These are phyloP conservation scores for Clarireedia monteithiana DNA, from an alignment of 2,329 filamentous ascomycete genomes.

Conservation along the genomic window DNA sequence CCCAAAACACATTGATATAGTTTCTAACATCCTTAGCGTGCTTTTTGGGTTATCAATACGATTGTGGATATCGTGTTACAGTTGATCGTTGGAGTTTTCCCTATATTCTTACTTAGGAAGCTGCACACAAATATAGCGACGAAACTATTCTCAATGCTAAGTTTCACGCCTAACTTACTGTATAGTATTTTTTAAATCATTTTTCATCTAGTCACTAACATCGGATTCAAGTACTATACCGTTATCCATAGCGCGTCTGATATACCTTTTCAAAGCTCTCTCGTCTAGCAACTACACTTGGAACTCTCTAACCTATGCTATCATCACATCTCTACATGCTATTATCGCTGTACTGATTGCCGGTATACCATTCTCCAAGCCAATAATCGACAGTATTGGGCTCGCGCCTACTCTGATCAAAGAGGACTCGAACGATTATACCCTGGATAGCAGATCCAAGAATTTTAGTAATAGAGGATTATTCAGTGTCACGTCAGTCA, in stretches of 20 bases:
- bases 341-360: slow-evolving; percentile 3
- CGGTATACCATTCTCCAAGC: slow-evolving; percentile 9
- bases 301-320: neutral
- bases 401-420: neutral
- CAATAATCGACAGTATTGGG: slow-evolving; percentile 2
- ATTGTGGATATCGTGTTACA: neutral
- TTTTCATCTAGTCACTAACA: neutral
- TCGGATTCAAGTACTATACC: neutral
- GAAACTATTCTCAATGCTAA: neutral
- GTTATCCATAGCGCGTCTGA: neutral
- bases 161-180: neutral
- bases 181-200: neutral
- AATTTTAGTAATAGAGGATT: too few species aligned
- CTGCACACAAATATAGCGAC: neutral
- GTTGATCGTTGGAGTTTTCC: neutral
- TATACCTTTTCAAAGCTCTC: neutral
- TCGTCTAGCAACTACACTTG: neutral
- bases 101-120: neutral
- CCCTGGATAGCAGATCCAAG: too few species aligned
- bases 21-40: neutral
- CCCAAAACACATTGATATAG: too few species aligned
- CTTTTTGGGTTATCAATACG: neutral
- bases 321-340: neutral
- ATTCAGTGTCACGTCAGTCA: too few species aligned
- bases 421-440: too few species aligned